Evolutionary conservation across 148 eudicot species (phyloP).

Genomic region (Nepenthes gracilis): DNA sequence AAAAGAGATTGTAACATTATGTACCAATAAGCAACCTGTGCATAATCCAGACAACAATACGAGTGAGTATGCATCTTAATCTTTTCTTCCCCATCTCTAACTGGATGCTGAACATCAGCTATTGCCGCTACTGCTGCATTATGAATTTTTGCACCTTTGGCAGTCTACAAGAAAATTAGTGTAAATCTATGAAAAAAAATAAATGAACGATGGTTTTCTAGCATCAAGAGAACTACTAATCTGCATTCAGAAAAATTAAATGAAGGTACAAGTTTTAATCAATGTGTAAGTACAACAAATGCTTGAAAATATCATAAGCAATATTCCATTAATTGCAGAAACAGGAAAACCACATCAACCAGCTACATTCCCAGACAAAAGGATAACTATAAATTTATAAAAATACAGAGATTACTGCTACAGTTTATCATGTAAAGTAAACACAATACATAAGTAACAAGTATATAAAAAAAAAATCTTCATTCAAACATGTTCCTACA

Average conservation of each 20-base stretch:
- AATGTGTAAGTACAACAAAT: no score
- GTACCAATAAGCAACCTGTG: conserved; percentile 57
- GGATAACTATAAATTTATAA: no score
- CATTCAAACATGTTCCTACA: no score
- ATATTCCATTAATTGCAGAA: no score
- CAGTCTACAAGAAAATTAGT: conserved; percentile 39
- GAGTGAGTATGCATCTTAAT: conserved; percentile 91
- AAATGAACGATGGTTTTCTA: background rate
- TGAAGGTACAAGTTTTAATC: background rate
- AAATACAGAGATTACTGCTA: no score
- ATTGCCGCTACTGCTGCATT: conserved; percentile 95
- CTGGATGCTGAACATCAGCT: conserved; percentile 34
- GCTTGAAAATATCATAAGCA: no score
- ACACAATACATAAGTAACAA: no score
- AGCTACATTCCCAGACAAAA: no score
- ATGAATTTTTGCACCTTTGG: conserved; percentile 81
- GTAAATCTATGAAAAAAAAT: background rate
- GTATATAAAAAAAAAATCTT: no score
- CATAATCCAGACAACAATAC: conserved; percentile 92
- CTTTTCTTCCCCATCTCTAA: conserved; percentile 89
- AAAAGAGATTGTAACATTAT: background rate
- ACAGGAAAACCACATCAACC: no score
- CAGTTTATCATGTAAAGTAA: no score
- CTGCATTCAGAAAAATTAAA: conserved; percentile 1
- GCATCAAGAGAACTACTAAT: background rate